Conservation (phyloP, 202 grass and related monocot species). For the Schoenoplectus triqueter region DNA sequence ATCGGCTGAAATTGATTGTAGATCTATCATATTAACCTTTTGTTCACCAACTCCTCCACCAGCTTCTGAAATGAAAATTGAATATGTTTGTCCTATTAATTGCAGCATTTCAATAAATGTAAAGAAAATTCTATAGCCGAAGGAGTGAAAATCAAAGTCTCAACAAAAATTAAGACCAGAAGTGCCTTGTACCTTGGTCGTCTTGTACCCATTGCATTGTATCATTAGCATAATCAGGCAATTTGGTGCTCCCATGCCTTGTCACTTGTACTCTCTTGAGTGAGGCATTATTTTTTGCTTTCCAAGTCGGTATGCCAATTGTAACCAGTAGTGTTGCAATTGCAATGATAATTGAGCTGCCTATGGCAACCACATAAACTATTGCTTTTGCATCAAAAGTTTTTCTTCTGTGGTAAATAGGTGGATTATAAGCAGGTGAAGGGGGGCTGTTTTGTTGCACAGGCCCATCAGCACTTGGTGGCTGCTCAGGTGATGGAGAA, state of each 20-base stretch:
- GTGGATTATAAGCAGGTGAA: conserved; percentile 37
- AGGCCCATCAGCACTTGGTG: conserved; percentile 19
- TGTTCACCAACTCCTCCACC: conserved; percentile 32
- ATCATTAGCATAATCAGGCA: conserved; percentile 15
- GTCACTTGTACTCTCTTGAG: conserved; percentile 24
- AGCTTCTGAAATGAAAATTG: conserved; percentile 29
- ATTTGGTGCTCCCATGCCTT: background rate
- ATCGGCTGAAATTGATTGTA: background rate
- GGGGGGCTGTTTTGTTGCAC: conserved; percentile 29
- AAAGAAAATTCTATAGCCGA: conserved; percentile 10
- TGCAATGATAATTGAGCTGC: conserved; percentile 41
- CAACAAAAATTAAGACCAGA: conserved; percentile 10
- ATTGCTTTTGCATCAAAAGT: conserved; percentile 33
- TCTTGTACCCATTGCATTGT: conserved; percentile 25
- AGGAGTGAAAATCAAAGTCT: background rate
- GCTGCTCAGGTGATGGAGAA: conserved; percentile 33
- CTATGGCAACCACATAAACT: conserved; percentile 39
- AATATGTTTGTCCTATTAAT: background rate
- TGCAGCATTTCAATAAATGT: background rate
- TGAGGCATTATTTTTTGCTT: conserved; percentile 35
- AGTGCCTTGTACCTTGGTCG: conserved; percentile 36
- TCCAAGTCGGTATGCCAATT: conserved; percentile 38
- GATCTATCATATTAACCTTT: conserved; percentile 38
- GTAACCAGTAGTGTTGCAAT: conserved; percentile 42
- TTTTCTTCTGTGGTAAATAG: conserved; percentile 29